Evolutionary conservation across 495 filamentous ascomycete species (phyloP), one percentile per base, ranked within the genome.

Genomic region (Xylaria flabelliformis): DNA sequence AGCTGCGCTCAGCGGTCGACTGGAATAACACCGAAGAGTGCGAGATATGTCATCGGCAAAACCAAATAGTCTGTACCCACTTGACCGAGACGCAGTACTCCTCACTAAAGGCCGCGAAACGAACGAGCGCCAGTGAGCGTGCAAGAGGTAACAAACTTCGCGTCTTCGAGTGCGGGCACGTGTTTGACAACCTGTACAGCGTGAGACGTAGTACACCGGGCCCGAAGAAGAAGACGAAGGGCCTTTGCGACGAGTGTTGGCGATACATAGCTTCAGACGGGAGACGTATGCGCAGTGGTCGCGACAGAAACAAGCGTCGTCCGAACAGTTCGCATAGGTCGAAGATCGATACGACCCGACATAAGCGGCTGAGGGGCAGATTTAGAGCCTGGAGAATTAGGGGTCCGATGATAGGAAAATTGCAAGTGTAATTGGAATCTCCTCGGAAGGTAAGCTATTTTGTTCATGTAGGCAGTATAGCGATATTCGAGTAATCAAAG

Each of bases 111-210:
- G 51, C 69, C 39, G 7, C 7, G 15, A 65, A 44, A 10, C 62
- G 62, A 44, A 70, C 58, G 0, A 17, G 34, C 21, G 17, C 29
- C 1, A 41, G 1, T 0, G 41, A 62, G 15, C 39, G 24, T 10
- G n/a, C 24, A 58, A 26, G 55, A 19, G 32, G 10, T n/a, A 13
- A n/a, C 48, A 29, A 21, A 0, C 39, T 65, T 19, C 51, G 50
- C 7, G 50, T 66, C 15, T 71, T 55, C 29, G 69, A 65, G 19
- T 71, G 69, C 7, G 62, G 69, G 4, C 62, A 66, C n/a, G 50
- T 65, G 15, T 65, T 48, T 26, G 17, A 55, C 7, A 26, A 3
- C n/a, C 8, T 46, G 1, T 12, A 17, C 7, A 51, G 36, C 17
- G 39, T 70, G 21, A 32, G 62, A n/a, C 26, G 59, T 15, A 24